phyloP scores from a whole-genome alignment of 1,284 basidiomycete species.

The Fomes fomentarius region DNA sequence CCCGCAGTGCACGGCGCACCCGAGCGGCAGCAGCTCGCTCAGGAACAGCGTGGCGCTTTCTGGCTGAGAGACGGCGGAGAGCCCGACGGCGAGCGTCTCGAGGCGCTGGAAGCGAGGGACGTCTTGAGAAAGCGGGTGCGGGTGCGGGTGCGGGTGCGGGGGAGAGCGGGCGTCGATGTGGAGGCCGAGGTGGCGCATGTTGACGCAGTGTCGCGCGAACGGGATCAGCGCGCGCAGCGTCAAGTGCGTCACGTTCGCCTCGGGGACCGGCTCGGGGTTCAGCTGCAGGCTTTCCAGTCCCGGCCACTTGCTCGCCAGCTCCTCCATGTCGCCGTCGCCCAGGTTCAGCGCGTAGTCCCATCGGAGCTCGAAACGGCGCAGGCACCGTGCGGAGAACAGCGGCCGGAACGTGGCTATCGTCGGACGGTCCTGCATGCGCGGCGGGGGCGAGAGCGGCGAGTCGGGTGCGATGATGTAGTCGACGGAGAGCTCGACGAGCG shows the following conservation, averaged over 20 bases:
- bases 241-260: constrained; percentile 35
- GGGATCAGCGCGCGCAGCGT: constrained; percentile 51
- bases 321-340: constrained; percentile 47
- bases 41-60: constrained; percentile 54
- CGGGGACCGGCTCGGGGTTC: constrained; percentile 53
- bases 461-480: constrained; percentile 33
- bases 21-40: constrained; percentile 48
- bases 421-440: constrained; percentile 36
- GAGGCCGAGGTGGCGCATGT: constrained; percentile 52
- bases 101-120: constrained; percentile 43
- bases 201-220: constrained; percentile 56
- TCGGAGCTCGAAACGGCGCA: constrained; percentile 52
- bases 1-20: constrained; percentile 42
- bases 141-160: constrained; percentile 3
- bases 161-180: constrained; percentile 47
- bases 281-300: constrained; percentile 49
- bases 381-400: constrained; percentile 45
- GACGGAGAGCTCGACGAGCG: constrained; percentile 38
- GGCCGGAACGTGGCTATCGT: constrained; percentile 52
- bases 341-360: constrained; percentile 59
- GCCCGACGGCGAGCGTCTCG: constrained; percentile 48
- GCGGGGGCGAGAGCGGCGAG: constrained; percentile 25
- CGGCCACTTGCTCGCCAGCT: constrained; percentile 52
- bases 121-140: not conserved
- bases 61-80: constrained; percentile 46